Conservation (phyloP, 1,284 basidiomycete genomes). For the Cryptococcus sp. region DNA sequence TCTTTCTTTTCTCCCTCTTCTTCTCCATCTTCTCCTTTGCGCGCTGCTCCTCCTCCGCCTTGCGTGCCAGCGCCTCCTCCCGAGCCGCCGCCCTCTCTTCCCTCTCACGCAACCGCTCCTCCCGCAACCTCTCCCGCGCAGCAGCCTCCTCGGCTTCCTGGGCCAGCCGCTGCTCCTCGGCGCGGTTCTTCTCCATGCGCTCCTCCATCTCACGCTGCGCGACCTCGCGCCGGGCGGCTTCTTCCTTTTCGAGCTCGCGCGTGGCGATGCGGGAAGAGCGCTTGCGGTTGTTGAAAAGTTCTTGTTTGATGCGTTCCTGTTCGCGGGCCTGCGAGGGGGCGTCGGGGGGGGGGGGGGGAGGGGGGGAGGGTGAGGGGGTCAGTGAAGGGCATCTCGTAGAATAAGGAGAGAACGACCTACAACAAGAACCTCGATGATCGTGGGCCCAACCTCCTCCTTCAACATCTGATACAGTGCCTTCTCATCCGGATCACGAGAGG, state of each 20-base stretch:
- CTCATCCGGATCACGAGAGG: slow-evolving; percentile 54
- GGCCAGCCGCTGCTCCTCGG: slow-evolving; percentile 39
- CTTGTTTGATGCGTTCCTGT: slow-evolving; percentile 49
- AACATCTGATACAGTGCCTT: slow-evolving; percentile 52
- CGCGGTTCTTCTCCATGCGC: slow-evolving; percentile 49
- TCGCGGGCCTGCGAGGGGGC: slow-evolving; percentile 43
- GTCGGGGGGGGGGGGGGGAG: too few species aligned
- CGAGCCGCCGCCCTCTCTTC: slow-evolving; percentile 50
- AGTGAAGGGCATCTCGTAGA: background rate
- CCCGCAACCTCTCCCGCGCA: slow-evolving; percentile 48
- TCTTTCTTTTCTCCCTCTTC: slow-evolving; percentile 40
- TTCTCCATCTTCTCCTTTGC: slow-evolving; percentile 44
- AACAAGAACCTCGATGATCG: slow-evolving; percentile 49
- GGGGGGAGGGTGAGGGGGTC: too few species aligned
- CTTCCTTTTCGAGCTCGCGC: slow-evolving; percentile 54
- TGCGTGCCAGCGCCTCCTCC: slow-evolving; percentile 47
- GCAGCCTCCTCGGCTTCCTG: slow-evolving; percentile 40
- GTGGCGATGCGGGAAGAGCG: slow-evolving; percentile 54
- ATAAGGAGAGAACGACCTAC: slow-evolving; percentile 29
- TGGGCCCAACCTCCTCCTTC: slow-evolving; percentile 49
- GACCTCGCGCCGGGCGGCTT: slow-evolving; percentile 43
- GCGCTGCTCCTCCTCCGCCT: slow-evolving; percentile 43
- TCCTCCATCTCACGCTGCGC: slow-evolving; percentile 52
- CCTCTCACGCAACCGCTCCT: slow-evolving; percentile 49
- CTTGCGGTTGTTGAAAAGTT: slow-evolving; percentile 53